Base-by-base conservation (phyloP, 2,329 filamentous ascomycete genomes). In the Alternaria hordeiaustralica region DNA sequence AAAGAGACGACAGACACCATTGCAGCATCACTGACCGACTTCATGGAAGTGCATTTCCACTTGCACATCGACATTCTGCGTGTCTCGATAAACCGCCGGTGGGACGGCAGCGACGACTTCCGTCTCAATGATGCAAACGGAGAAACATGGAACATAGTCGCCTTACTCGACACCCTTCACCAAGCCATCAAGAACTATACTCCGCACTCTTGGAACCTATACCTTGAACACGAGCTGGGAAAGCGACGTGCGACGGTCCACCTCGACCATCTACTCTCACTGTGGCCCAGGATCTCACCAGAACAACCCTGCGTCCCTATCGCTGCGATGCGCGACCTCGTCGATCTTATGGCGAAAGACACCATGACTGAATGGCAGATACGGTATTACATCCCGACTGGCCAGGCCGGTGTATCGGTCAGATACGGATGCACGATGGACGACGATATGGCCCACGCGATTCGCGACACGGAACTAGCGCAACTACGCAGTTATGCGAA, bases 351-450 rank as follows among this genome's bases (percentile, higher is more conserved):
- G 21, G 57, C 43, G 15, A 56, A 56, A 15, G 61, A 63, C 20
- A 56, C 33, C 13, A 45, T 28, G 44, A 63, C 56, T 9, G 45
- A 60, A 20, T 63, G 57, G 50, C 36, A 63, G 26, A 45, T 63
- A 3, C 25, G 55, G 5, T 63, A 60, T 21, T 56, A 53, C 21
- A 28, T 64, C 6, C 49, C 61, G 1, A 64, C 61, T 7, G 50
- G 57, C 6, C 57, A 64, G 26, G 44, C 36, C 13, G 33, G 23
- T 20, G 6, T 5, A 5, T 10, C 7, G 3, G 10, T 44, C n/a
- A 7, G 11, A 12, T 58, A 54, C 33, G 47, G 46, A 46, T 8
- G 30, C 30, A 50, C 43, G 6, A 9, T 5, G 8, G 5, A 18
- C n/a, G 10, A 46, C 10, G 9, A 21, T 6, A 33, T 8, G 33